Conservation (phyloP, 805 yeast genomes). For the Babjeviella inositovora region DNA sequence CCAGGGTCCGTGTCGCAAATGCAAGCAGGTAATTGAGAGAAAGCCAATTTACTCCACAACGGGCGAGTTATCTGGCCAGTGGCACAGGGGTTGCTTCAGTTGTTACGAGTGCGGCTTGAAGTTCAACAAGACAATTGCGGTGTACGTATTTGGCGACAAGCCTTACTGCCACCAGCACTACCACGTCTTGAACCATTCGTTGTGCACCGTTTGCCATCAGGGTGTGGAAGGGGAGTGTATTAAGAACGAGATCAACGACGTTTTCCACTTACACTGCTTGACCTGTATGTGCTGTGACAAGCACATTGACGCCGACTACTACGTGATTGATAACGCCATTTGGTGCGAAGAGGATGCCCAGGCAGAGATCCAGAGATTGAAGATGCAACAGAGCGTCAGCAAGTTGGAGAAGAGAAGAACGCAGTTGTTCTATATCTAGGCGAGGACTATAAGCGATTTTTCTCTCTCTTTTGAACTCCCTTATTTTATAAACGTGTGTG, state of each 20-base stretch:
- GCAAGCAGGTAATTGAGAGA: constrained; percentile 34
- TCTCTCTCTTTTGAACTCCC: no score
- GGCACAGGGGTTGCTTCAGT: constrained; percentile 82
- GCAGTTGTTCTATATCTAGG: no score
- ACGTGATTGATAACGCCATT: constrained; percentile 29
- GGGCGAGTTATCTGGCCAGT: constrained; percentile 76
- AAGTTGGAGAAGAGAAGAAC: no score
- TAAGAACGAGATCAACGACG: constrained; percentile 52
- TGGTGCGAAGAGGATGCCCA: no score
- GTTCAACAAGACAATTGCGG: constrained; percentile 44
- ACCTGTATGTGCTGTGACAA: constrained; percentile 45
- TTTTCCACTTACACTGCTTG: constrained; percentile 68
- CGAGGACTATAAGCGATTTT: no score
- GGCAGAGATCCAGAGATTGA: no score
- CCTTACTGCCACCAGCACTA: constrained; percentile 76
- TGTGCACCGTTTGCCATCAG: constrained; percentile 51
- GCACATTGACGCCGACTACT: constrained; percentile 36
- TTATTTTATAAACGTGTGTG: no score
- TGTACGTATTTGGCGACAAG: constrained; percentile 62
- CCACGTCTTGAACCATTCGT: constrained; percentile 60
- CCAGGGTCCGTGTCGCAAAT: constrained; percentile 69
- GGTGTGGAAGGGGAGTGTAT: constrained; percentile 90
- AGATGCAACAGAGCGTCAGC: no score
- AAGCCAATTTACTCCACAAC: constrained; percentile 76
- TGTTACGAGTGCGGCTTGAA: constrained; percentile 47